Base-by-base conservation (phyloP, 345 rosid species). In the Combretum micranthum region DNA sequence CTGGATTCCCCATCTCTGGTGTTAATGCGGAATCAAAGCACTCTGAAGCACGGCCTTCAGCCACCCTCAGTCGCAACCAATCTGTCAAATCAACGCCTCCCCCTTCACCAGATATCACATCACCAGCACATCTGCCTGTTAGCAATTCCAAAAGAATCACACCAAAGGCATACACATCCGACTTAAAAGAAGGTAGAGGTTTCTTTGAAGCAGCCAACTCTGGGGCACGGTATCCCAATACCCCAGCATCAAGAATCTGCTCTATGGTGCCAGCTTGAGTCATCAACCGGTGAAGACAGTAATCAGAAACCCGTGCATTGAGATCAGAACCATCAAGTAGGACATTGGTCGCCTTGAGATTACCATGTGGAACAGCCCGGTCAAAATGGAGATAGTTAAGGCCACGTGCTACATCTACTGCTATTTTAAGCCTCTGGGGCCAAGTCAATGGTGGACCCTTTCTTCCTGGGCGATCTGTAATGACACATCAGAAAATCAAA, bases 341-440 rank as follows among this genome's bases (percentile, higher is more conserved):
- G 55, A 93, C 52, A 57, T 93, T 93, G 15, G 96, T 75, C 21
- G 96, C 87, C 73, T 93, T 93, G 50, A 93, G 83, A 80, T 89
- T 93, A 42, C 99, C 99, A 0, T 93, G 99, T 20, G 99, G 99
- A 66, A 85, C 80, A 42, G 88, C 93, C n/a, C 99, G 86, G 60
- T 93, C 99, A 1, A 93, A 87, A 75, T 93, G 99, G 73, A 93
- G 97, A 53, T 93, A 93, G 76, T 93, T 93, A 56, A 93, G 85
- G 72, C 99, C 97, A 57, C 99, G 99, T 39, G 99, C 97, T n/a
- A 89, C 83, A 50, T 93, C 99, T 26, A 93, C 99, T 0, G 96
- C 88, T 20, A 89, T 74, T 75, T 83, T 93, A 42, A 93, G 81
- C 77, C 96, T 83, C 64, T 88, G 97, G 16, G 53, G 64, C 99